Evolutionary conservation across 805 yeast species (phyloP).

Genomic region (Cyberlindnera samutprakarnensis): DNA sequence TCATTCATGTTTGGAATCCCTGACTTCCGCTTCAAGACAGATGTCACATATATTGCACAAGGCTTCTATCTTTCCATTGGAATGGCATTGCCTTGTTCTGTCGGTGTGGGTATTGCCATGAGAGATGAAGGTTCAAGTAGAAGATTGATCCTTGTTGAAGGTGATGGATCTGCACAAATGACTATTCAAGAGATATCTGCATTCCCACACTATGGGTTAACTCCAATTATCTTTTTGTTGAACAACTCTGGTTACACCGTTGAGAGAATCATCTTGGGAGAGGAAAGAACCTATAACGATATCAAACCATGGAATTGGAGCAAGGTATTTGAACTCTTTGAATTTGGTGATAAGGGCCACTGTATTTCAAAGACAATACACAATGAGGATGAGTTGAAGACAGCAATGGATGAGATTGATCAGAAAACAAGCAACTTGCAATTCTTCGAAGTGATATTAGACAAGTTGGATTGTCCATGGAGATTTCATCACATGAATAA

Average conservation of each 20-base stretch:
- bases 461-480: conserved; percentile 57
- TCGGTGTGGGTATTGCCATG: conserved; percentile 75
- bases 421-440: conserved; percentile 29
- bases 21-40: conserved; percentile 54
- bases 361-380: conserved; percentile 25
- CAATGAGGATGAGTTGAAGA: conserved; percentile 29
- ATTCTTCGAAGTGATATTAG: conserved; percentile 54
- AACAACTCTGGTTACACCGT: conserved; percentile 89
- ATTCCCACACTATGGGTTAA: conserved; percentile 48
- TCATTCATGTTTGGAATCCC: conserved; percentile 73
- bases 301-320: conserved; percentile 86
- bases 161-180: conserved; percentile 96
- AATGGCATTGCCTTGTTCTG: conserved; percentile 76
- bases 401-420: conserved; percentile 24
- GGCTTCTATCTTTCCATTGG: conserved; percentile 83
- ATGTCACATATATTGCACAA: conserved; percentile 51
- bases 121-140: conserved; percentile 42
- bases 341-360: conserved; percentile 31
- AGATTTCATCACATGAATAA: conserved; percentile 40
- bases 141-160: conserved; percentile 69
- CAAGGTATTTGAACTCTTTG: conserved; percentile 51
- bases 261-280: conserved; percentile 81
- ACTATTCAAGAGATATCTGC: conserved; percentile 79
- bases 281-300: conserved; percentile 70
- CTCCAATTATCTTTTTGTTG: conserved; percentile 64